A percentile compares a stretch with the other conserved stretches of the same genome.
Evolutionary conservation across 2,329 filamentous ascomycete genomes (phyloP).

Genomic region (Pyrenochaeta sp.): DNA sequence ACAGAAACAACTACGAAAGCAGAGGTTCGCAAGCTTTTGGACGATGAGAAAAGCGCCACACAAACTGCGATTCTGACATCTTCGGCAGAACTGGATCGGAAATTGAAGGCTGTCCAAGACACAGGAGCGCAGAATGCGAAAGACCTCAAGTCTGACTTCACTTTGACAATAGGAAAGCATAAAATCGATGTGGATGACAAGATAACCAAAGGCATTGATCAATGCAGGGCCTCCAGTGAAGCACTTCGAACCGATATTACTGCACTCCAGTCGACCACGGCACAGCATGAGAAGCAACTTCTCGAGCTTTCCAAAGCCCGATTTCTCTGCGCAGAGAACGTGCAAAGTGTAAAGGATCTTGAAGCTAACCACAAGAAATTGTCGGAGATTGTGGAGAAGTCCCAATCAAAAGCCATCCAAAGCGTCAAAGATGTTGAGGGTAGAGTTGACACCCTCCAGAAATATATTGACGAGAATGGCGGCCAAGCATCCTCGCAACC

Average conservation of each 20-base stretch:
- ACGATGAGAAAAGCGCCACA: background rate
- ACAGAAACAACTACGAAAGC: background rate
- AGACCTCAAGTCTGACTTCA: background rate
- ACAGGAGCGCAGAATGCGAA: background rate
- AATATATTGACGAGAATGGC: background rate
- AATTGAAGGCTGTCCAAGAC: background rate
- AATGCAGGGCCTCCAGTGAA: background rate
- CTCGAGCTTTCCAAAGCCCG: background rate
- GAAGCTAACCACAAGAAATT: background rate
- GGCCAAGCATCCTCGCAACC: background rate
- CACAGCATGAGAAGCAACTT: background rate
- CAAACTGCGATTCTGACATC: background rate
- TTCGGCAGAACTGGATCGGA: background rate
- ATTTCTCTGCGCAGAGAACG: background rate
- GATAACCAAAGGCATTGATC: background rate
- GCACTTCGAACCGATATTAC: background rate
- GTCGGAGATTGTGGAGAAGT: background rate
- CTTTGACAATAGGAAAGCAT: background rate
- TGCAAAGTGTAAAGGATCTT: background rate
- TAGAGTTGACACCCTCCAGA: background rate
- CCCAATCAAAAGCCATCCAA: background rate
- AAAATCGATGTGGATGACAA: background rate
- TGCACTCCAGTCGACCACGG: background rate
- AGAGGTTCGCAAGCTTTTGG: background rate
- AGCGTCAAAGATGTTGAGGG: background rate